These are phyloP conservation scores for Antitrichia curtipendula DNA, from an alignment of 225 moss, liverwort and hornwort genomes.

Conservation along the genomic window DNA sequence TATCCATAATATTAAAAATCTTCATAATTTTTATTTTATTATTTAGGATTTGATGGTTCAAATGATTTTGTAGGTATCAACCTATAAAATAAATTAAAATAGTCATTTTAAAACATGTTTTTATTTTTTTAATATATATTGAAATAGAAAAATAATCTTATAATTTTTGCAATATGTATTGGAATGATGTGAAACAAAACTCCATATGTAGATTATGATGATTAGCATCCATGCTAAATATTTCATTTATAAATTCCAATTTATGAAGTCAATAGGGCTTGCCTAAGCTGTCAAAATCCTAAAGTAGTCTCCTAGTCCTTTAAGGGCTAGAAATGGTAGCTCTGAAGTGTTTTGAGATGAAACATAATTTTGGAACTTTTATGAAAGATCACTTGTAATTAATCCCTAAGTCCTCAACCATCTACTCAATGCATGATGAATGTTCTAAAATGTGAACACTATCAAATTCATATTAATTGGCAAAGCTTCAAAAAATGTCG, in stretches of 20 bases:
- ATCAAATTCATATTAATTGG: not conserved
- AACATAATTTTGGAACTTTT: not conserved
- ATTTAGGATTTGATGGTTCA: not conserved
- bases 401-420: not conserved
- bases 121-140: too few relatives aligned
- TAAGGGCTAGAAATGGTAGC: not conserved
- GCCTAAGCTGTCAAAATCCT: not conserved
- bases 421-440: not conserved
- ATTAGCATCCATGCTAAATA: not conserved
- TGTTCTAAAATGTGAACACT: not conserved
- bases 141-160: not conserved
- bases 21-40: accelerated
- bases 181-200: not conserved
- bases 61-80: not conserved
- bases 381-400: not conserved
- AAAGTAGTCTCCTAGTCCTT: accelerated
- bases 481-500: not conserved
- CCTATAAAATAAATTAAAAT: not conserved
- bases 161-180: not conserved
- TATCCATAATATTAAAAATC: not conserved
- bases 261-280: not conserved
- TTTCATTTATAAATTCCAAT: not conserved
- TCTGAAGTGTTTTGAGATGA: not conserved
- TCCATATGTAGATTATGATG: not conserved
- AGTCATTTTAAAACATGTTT: too few relatives aligned